Percentiles rank a stretch among this genome's conserved stretches.
Evolutionary conservation across 2,329 filamentous ascomycete genomes (phyloP).

Genomic region (Lasiodiplodia sp.): DNA sequence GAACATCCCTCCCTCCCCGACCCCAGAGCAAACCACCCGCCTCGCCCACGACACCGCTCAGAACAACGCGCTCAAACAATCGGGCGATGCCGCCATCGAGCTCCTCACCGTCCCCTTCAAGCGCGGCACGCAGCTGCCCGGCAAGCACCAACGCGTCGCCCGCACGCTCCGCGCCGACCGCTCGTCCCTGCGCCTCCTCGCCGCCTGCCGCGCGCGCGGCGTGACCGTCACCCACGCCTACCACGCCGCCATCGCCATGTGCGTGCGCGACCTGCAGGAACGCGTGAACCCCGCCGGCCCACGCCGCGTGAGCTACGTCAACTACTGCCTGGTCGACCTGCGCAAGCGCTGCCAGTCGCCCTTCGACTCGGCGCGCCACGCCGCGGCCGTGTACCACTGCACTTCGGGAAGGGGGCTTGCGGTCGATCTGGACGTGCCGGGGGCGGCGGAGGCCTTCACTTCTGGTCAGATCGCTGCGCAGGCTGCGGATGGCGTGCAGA

Average conservation of each 20-base stretch:
- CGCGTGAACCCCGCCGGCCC: not conserved
- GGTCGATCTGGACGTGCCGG: slow-evolving; percentile 31
- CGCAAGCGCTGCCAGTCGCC: slow-evolving; percentile 28
- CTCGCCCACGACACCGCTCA: not conserved
- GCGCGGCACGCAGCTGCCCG: slow-evolving; percentile 17
- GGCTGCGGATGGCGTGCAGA: not conserved
- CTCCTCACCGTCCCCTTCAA: slow-evolving; percentile 29
- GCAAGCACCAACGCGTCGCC: slow-evolving; percentile 32
- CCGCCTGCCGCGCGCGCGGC: slow-evolving; percentile 30
- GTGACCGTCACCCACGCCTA: slow-evolving; percentile 32
- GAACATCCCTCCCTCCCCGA: slow-evolving; percentile 11
- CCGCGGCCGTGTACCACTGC: slow-evolving; percentile 33
- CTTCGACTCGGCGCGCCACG: slow-evolving; percentile 29
- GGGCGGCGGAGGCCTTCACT: not conserved
- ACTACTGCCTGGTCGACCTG: slow-evolving; percentile 31
- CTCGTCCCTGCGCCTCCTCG: slow-evolving; percentile 21
- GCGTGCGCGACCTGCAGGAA: slow-evolving; percentile 27
- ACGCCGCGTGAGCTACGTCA: slow-evolving; percentile 27
- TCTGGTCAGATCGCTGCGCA: not conserved
- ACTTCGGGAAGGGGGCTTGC: slow-evolving; percentile 31
- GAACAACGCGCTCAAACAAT: not conserved
- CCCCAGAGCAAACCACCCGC: slow-evolving; percentile 10
- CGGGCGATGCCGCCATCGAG: not conserved
- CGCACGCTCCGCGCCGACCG: slow-evolving; percentile 26
- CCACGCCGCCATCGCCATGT: slow-evolving; percentile 31